Conservation (phyloP, 2,329 filamentous ascomycete species). For the Phialophora tarda region DNA sequence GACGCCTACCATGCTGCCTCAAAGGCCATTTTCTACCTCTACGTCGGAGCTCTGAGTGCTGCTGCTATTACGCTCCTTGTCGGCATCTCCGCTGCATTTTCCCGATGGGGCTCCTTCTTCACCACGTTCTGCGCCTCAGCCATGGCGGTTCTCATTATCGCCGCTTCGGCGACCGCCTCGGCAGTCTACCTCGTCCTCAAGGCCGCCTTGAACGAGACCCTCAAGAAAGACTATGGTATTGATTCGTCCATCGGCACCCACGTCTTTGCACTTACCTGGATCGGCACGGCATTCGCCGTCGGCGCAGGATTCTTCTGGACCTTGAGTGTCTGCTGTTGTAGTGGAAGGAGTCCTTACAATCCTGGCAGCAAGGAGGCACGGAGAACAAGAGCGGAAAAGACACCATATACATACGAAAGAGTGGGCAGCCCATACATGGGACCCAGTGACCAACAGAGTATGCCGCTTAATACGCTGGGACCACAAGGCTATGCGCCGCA, state of each 20-base stretch:
- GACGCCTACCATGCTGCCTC: slow-evolving; percentile 74
- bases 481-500: slow-evolving; percentile 14
- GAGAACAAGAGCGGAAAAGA: slow-evolving; percentile 61
- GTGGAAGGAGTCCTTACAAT: slow-evolving; percentile 61
- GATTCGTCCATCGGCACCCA: slow-evolving; percentile 67
- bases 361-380: slow-evolving; percentile 33
- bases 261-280: slow-evolving; percentile 77
- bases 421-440: slow-evolving; percentile 47
- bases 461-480: slow-evolving; percentile 35
- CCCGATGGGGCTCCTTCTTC: slow-evolving; percentile 77
- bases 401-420: slow-evolving; percentile 66
- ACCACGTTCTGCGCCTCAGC: slow-evolving; percentile 75
- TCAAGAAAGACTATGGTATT: slow-evolving; percentile 72
- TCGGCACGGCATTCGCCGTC: slow-evolving; percentile 77
- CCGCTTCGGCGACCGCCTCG: slow-evolving; percentile 74
- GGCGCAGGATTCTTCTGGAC: slow-evolving; percentile 87
- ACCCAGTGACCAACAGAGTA: slow-evolving; percentile 37
- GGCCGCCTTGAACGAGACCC: slow-evolving; percentile 68
- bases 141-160: slow-evolving; percentile 64
- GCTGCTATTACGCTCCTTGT: slow-evolving; percentile 75
- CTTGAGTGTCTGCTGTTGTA: slow-evolving; percentile 90
- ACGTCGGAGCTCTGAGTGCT: slow-evolving; percentile 72
- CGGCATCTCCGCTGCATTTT: slow-evolving; percentile 83
- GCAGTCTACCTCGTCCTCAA: slow-evolving; percentile 73
- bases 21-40: slow-evolving; percentile 83